Evolutionary conservation across 2,329 filamentous ascomycete genomes (phyloP).

Genomic region (Aspergillus pseudotamarii): DNA sequence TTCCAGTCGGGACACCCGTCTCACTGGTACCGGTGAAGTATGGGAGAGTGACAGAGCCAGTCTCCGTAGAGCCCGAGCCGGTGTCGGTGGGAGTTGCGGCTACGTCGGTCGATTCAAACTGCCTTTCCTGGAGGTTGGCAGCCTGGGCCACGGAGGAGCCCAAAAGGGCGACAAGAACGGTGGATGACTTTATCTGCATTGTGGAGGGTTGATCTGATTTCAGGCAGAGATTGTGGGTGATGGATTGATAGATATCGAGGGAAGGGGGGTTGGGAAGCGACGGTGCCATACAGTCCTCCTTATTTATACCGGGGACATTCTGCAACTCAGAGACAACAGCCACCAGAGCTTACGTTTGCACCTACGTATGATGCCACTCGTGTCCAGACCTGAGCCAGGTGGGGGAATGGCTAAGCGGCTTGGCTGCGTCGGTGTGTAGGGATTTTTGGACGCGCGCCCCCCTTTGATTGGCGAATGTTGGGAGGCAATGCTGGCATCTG

Average conservation of each 20-base stretch:
- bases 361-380: conserved; percentile 5
- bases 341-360: not conserved
- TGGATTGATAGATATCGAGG: not conserved
- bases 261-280: no score
- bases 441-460: not conserved
- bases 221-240: not conserved
- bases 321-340: not conserved
- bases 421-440: not conserved
- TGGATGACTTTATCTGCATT: not conserved
- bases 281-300: not conserved
- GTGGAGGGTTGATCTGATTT: not conserved
- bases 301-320: not conserved
- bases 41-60: not conserved
- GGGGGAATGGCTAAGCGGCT: not conserved
- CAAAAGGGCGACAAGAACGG: not conserved
- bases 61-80: not conserved
- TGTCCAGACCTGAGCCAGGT: not conserved
- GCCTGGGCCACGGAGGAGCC: not conserved
- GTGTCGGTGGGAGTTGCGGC: not conserved
- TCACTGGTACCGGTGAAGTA: not conserved
- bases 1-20: not conserved
- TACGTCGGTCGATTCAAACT: not conserved
- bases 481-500: conserved; percentile 1
- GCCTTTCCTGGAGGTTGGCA: not conserved
- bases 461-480: not conserved